Base-by-base conservation (phyloP, 768 basidiomycete genomes). In the Tricholoma flavovirens region DNA sequence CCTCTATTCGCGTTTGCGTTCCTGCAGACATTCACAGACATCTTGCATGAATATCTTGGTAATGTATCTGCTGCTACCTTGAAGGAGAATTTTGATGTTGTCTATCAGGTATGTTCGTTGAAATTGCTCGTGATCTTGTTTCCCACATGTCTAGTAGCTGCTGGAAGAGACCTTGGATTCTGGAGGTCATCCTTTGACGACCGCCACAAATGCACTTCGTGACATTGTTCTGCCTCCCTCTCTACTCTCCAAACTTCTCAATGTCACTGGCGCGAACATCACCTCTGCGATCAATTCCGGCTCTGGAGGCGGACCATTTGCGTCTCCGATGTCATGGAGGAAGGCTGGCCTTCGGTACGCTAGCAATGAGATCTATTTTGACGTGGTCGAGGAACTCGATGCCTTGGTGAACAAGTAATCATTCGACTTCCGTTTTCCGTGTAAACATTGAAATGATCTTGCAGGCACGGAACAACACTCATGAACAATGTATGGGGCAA, bases 141-240 rank as follows among this genome's bases (percentile, higher is more conserved):
- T 40, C 53, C 55, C 49, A 54, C 35, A 55, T 55, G 29, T 29
- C 30, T 45, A 10, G 1, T 61, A 95, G 90, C 82, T 98, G 15
- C 79, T 97, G 29, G 95, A 96, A 72, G 95, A 98, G 72, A 94
- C 91, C n/a, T 74, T 98, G 24, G 94, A 96, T 66, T 85, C 93
- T 8, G 89, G 92, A 10, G 94, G 95, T 0, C 87, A 94, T 66
- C 94, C 94, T 0, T 76, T 95, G 35, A 97, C 94, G 5, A 98
- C 93, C 3, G 91, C 92, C 55, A 79, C 87, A 2, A 95, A 92
- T 64, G 87, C 91, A 17, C 77, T 98, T 1, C 85, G 92, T 22
- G 95, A 98, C 64, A 95, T 98, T 58, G 92, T 98, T 6, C 79
- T 97, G 1, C 91, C 93, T 1, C 94, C 95, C 1, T 89, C 93